Percentiles rank a stretch among this genome's conserved stretches.
Evolutionary conservation across 352 stramenopile genomes (phyloP).

Genomic region (Globisporangium paroecandrum): DNA sequence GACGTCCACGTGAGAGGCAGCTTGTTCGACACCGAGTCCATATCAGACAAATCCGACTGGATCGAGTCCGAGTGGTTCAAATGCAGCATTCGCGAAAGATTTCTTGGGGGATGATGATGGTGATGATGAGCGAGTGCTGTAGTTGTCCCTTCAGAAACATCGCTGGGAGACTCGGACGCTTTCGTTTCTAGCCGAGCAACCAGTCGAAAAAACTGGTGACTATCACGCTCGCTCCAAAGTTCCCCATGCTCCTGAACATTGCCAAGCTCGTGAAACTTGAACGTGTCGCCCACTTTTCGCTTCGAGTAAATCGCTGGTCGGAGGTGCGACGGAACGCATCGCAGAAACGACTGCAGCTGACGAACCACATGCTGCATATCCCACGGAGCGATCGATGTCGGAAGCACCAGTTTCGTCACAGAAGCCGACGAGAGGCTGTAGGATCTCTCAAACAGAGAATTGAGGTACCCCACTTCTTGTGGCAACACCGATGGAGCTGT

Average conservation of each 20-base stretch:
- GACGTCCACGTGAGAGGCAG: constrained; percentile 33
- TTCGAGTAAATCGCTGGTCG: constrained; percentile 48
- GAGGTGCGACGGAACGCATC: constrained; percentile 49
- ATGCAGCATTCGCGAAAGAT: background rate
- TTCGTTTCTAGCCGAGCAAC: constrained; percentile 14
- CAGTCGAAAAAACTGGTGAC: constrained; percentile 15
- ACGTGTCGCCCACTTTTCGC: constrained; percentile 23
- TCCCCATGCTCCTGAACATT: background rate
- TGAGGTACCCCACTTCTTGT: constrained; percentile 29
- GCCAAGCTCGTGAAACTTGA: constrained; percentile 12
- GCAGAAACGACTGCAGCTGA: constrained; percentile 53
- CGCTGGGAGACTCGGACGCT: background rate
- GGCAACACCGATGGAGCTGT: constrained; percentile 14
- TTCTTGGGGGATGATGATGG: constrained; percentile 1
- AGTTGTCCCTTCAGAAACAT: background rate
- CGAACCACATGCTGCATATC: constrained; percentile 52
- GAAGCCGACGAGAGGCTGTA: constrained; percentile 49
- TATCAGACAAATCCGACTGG: constrained; percentile 70
- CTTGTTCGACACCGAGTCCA: constrained; percentile 46
- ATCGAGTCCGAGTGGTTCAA: constrained; percentile 57
- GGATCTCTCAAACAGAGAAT: constrained; percentile 52
- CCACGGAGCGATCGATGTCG: constrained; percentile 51
- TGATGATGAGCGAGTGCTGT: background rate
- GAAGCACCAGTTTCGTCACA: constrained; percentile 44
- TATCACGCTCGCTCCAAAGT: constrained; percentile 4